A percentile compares a stretch with the other conserved stretches of the same genome.
phyloP scores from a whole-genome alignment of 2,329 filamentous ascomycete species.

The Thielaviopsis euricoi region DNA sequence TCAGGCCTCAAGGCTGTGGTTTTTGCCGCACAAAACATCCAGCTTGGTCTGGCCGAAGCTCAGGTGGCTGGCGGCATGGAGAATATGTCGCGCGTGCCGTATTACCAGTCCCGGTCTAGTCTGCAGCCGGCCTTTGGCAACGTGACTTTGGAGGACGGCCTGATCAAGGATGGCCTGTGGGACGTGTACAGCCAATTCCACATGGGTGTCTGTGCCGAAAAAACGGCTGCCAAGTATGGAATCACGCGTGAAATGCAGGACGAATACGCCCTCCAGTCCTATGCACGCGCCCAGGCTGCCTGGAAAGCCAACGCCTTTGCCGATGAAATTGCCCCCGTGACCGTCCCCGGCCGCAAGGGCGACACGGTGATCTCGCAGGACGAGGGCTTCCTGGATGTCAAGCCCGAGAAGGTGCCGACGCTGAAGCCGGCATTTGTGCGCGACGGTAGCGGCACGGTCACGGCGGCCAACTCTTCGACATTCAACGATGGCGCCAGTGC shows the following conservation, averaged over 20 bases:
- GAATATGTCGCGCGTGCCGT: conserved; percentile 89
- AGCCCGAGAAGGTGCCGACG: conserved; percentile 68
- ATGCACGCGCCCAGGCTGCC: conserved; percentile 75
- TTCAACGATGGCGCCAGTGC: conserved; percentile 92
- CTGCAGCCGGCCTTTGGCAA: conserved; percentile 75
- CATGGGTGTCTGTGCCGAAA: conserved; percentile 96
- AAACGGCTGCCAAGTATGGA: conserved; percentile 72
- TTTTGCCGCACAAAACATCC: conserved; percentile 84
- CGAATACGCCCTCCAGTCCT: conserved; percentile 74
- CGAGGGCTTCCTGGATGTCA: conserved; percentile 77
- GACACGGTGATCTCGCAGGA: conserved; percentile 65
- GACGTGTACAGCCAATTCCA: conserved; percentile 95
- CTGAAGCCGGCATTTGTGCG: conserved; percentile 84
- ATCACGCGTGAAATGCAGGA: conserved; percentile 80
- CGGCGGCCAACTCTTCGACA: conserved; percentile 83
- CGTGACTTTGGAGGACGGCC: conserved; percentile 72
- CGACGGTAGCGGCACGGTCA: conserved; percentile 77
- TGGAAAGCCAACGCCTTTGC: conserved; percentile 72
- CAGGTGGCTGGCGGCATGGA: conserved; percentile 95
- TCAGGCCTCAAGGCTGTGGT: conserved; percentile 86
- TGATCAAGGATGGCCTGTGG: conserved; percentile 88
- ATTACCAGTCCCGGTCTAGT: conserved; percentile 73
- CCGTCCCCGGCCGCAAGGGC: conserved; percentile 69
- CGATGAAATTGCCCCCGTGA: conserved; percentile 82
- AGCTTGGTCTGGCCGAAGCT: conserved; percentile 74